Percentiles rank a stretch among this genome's conserved stretches.
phyloP scores from a whole-genome alignment of 495 filamentous ascomycete species.

The Articulospora tetracladia region DNA sequence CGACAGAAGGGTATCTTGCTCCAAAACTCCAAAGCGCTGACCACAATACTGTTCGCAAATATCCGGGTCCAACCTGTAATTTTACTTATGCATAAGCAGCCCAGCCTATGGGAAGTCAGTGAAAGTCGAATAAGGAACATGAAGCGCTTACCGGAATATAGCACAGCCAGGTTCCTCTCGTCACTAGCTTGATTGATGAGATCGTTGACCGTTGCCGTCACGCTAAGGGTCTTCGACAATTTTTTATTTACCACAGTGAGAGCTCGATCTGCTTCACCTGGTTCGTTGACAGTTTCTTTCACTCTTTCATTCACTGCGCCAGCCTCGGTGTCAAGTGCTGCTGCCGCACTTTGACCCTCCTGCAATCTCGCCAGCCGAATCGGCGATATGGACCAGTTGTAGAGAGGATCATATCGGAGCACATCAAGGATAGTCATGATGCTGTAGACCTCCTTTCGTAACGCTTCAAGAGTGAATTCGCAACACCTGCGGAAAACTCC shows the following conservation, averaged over 20 bases:
- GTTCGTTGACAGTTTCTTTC: slow-evolving; percentile 58
- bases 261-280: slow-evolving; percentile 87
- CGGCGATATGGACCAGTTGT: slow-evolving; percentile 93
- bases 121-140: not conserved
- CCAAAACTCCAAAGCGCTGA: slow-evolving; percentile 1
- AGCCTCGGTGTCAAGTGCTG: slow-evolving; percentile 28
- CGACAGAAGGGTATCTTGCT: not conserved
- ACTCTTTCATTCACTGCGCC: slow-evolving; percentile 26
- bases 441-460: slow-evolving; percentile 86
- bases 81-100: slow-evolving; percentile 56
- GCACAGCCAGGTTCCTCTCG: slow-evolving; percentile 84
- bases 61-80: not conserved
- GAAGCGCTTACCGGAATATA: slow-evolving; percentile 73
- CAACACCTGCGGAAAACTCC: slow-evolving; percentile 95
- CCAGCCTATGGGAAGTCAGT: slow-evolving; percentile 45
- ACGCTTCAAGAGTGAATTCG: slow-evolving; percentile 91
- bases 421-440: slow-evolving; percentile 98
- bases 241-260: slow-evolving; percentile 93
- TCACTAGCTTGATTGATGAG: slow-evolving; percentile 94
- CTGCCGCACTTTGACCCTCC: slow-evolving; percentile 44
- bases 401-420: slow-evolving; percentile 91
- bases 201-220: slow-evolving; percentile 92
- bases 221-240: slow-evolving; percentile 86
- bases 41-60: not conserved
- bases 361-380: slow-evolving; percentile 65